Percentiles rank a stretch among this genome's conserved stretches.
Evolutionary conservation across 1,284 basidiomycete species (phyloP).

Genomic region (Phylloboletellus chloephorus): DNA sequence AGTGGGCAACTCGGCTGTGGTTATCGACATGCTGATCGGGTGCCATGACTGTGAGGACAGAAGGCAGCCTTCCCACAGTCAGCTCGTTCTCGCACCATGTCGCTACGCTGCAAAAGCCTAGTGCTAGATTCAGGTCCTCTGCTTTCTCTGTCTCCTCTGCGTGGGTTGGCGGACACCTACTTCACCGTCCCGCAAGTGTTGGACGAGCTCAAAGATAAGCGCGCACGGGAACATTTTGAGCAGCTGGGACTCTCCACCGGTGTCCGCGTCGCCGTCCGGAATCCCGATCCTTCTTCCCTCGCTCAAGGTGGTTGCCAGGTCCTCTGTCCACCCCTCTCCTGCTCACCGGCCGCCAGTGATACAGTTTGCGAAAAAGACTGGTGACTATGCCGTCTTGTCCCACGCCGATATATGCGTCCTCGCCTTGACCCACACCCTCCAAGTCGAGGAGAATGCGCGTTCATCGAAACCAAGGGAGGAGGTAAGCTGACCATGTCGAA

Average conservation of each 20-base stretch:
- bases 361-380: conserved; percentile 91
- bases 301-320: conserved; percentile 61
- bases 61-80: no score
- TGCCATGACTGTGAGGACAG: conserved; percentile 39
- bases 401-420: conserved; percentile 88
- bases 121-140: conserved; percentile 92
- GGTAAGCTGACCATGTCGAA: conserved; percentile 8
- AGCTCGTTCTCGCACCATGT: conserved; percentile 17
- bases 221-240: conserved; percentile 81
- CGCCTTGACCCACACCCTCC: conserved; percentile 82
- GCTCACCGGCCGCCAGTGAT: conserved; percentile 53
- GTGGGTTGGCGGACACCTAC: conserved; percentile 78
- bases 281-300: conserved; percentile 70
- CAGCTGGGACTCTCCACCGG: conserved; percentile 68
- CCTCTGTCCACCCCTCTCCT: conserved; percentile 7
- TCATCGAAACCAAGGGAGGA: conserved; percentile 17
- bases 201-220: conserved; percentile 81
- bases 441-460: conserved; percentile 38
- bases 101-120: conserved; percentile 63
- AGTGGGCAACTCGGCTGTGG: not conserved
- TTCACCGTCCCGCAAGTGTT: conserved; percentile 87
- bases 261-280: conserved; percentile 68
- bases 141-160: conserved; percentile 78
- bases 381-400: conserved; percentile 93
- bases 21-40: conserved; percentile 36